Base-by-base conservation (phyloP, 306 rosid genomes). In the Astragalus glycyphyllos region DNA sequence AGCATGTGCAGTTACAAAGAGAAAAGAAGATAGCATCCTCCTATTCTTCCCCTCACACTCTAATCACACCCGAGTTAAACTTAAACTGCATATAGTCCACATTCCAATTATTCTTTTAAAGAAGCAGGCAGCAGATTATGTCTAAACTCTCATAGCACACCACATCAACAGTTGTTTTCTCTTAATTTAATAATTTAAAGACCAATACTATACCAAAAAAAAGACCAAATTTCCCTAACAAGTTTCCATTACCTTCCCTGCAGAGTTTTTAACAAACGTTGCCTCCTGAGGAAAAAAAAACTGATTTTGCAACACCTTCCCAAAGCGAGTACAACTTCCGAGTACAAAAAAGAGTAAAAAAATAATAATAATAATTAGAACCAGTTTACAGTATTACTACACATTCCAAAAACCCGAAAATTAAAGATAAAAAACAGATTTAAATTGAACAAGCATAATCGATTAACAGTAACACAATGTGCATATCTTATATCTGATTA, bases 261-360 rank as follows among this genome's bases (percentile, higher is more conserved):
- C 44, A 0, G 72, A 20, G 31, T 53, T 51, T 72, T 69, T 77
- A 35, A 54, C 42, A 77, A 77, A 77, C 4, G 59, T 32, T 0
- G 81, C 50, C 58, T 77, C 81, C 38, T 51, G 34, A 6, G 71
- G n/a, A n/a, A n/a, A 15, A 41, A 42, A 70, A 61, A 3, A 10
- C 5, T 14, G 49, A 12, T 77, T 72, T 42, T 69, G 72, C 81
- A 77, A 63, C 71, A 77, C 77, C 51, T 20, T 70, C 49, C 81
- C 81, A 77, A 77, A 69, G 11, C 20, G 1, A 6, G 4, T n/a
- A 70, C 81, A 77, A 42, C 41, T 34, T 44, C 77, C 69, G 80
- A 58, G 6, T 57, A 60, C 9, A 26, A 35, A 60, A 11, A 49
- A 63, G 37, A 0, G n/a, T 1, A 17, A 42, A 20, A n/a, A 16